Base-by-base conservation (phyloP, 1,284 basidiomycete species). In the Ustilago vetiveriae region DNA sequence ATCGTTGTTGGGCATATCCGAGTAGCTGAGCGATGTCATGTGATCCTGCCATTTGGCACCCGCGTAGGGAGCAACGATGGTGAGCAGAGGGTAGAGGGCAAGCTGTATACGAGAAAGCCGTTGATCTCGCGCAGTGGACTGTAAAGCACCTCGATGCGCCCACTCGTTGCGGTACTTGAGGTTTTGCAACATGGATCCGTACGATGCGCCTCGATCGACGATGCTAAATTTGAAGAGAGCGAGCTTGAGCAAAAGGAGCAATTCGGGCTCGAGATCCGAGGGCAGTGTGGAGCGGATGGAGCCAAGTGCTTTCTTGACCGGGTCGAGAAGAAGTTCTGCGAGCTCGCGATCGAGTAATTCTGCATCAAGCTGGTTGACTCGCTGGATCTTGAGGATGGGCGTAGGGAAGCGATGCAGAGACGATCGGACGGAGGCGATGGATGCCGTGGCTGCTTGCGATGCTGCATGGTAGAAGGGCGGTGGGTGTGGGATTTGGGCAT, bases 281-380 rank as follows among this genome's bases (percentile, higher is more conserved):
- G 86, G 88, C 48, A 88, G 84, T n/a, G 87, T 84, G 27, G 87
- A 84, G 88, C 91, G 77, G 40, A 74, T 72, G 21, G 59, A 64
- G 21, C 51, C 51, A 17, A 97, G 82, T 1, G 92, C 88, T 65
- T 88, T 89, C 62, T 85, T 85, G 39, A 98, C 83, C n/a, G 92
- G 92, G 52, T 92, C 91, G 71, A 88, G 88, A 17, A 98, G 86
- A 63, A 97, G 85, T 23, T 89, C 86, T 17, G 90, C 88, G 16
- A 99, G 87, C 71, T 98, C 94, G 59, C 90, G 88, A 83, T 99
- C 96, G 40, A 98, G 87, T 26, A 95, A 85, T 75, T 94, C 90
- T 1, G 95, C 89, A 82, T 99, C 96, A 42, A 98, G 87, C 83
- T 97, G 92, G 23, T 90, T 90, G 36, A 98, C 93, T 47, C 94